Conservation (phyloP, 176 grass and related monocot genomes). For the Thalia dealbata region DNA sequence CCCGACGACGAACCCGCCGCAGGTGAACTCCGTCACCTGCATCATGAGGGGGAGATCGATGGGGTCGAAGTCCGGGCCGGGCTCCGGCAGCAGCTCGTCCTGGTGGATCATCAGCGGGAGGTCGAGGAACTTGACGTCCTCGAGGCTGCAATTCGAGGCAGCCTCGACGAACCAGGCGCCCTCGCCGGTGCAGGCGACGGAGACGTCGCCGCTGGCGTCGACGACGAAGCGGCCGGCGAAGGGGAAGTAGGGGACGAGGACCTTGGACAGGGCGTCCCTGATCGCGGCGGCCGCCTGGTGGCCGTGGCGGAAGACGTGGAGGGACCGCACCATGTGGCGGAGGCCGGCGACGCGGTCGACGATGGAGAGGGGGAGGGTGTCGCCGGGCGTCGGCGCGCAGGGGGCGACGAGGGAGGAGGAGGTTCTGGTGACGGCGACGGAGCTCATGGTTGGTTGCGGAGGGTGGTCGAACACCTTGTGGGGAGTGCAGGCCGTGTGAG, state of each 20-base stretch:
- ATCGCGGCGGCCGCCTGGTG: background rate
- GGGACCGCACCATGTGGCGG: conserved; percentile 28
- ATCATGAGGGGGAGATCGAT: conserved; percentile 26
- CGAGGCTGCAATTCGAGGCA: conserved; percentile 14
- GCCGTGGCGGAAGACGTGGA: conserved; percentile 18
- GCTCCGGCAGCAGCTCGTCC: conserved; percentile 23
- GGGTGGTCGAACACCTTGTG: background rate
- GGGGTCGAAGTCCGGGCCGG: conserved; percentile 16
- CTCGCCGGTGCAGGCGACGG: conserved; percentile 25
- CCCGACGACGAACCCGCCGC: conserved; percentile 68
- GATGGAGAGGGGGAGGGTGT: conserved; percentile 21
- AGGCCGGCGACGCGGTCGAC: conserved; percentile 29
- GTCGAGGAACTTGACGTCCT: conserved; percentile 24
- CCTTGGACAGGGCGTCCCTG: conserved; percentile 13
- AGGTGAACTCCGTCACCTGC: conserved; percentile 77
- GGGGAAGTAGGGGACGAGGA: conserved; percentile 26
- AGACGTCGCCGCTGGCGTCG: background rate
- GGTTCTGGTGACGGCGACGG: conserved; percentile 14
- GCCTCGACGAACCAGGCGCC: conserved; percentile 19
- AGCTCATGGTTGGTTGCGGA: conserved; percentile 1
- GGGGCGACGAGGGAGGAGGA: conserved; percentile 11
- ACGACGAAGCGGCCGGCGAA: conserved; percentile 25
- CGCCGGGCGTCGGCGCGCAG: conserved; percentile 1
- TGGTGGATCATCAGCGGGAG: conserved; percentile 18
- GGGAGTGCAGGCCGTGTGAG: background rate